These are phyloP conservation scores for Cyclotella cryptica DNA, from an alignment of 108 stramenopile genomes.

Conservation along the genomic window DNA sequence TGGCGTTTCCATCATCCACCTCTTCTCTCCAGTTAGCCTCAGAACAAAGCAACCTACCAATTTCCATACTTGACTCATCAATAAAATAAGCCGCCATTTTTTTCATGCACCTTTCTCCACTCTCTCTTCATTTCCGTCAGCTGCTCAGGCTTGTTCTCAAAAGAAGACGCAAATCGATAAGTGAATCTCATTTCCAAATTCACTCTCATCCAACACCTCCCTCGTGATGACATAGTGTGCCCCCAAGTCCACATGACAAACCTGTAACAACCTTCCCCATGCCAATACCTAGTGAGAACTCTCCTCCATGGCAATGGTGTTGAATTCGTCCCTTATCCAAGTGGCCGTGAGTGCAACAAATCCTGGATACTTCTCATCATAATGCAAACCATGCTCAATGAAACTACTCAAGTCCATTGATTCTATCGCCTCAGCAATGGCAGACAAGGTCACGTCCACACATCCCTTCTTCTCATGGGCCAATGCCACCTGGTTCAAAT, in stretches of 20 bases:
- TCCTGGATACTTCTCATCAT: constrained; percentile 20
- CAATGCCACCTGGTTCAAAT: constrained; percentile 55
- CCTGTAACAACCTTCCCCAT: constrained; percentile 61
- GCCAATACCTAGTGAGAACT: constrained; percentile 57
- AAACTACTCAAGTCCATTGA: neutral
- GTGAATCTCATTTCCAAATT: constrained; percentile 22
- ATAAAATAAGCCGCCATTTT: no score
- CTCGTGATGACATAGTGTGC: constrained; percentile 51
- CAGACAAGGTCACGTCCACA: constrained; percentile 63
- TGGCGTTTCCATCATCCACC: no score
- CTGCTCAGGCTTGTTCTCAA: neutral
- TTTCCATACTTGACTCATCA: no score
- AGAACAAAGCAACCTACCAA: no score
- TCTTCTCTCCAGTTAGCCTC: no score
- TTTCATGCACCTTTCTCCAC: neutral
- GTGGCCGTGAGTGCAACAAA: constrained; percentile 24
- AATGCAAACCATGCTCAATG: neutral
- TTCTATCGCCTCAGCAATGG: constrained; percentile 52
- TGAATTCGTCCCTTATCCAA: constrained; percentile 43
- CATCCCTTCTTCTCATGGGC: constrained; percentile 61
- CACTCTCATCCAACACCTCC: constrained; percentile 30
- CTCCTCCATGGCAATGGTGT: constrained; percentile 60
- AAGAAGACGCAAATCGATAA: neutral
- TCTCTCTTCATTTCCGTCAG: neutral
- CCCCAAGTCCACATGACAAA: constrained; percentile 50